These are phyloP conservation scores for Sequoiadendron giganteum DNA, from an alignment of 75 land plant genomes.

Conservation along the genomic window DNA sequence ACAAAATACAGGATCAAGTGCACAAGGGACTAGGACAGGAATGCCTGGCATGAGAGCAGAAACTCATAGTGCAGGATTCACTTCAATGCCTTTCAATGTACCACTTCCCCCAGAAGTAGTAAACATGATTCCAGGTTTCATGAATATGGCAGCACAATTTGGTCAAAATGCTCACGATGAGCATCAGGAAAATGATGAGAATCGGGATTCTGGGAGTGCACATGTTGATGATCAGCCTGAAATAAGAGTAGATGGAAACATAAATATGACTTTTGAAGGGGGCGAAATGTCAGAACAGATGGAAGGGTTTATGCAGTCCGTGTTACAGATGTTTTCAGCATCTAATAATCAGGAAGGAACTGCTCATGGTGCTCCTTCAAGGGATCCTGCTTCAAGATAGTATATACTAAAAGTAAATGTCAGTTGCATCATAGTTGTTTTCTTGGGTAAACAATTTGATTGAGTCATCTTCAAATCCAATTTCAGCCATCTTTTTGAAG, in stretches of 20 bases:
- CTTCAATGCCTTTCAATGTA: slow-evolving; percentile 13
- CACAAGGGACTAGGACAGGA: slow-evolving; percentile 4
- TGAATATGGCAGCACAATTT: slow-evolving; percentile 26
- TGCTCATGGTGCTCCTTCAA: slow-evolving; percentile 2
- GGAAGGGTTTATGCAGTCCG: slow-evolving; percentile 26
- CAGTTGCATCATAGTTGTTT: not conserved
- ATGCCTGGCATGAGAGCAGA: slow-evolving; percentile 6
- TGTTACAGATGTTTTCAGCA: slow-evolving; percentile 21
- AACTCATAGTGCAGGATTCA: not conserved
- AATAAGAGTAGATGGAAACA: slow-evolving; percentile 14
- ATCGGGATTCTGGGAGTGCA: not conserved
- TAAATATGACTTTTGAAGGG: slow-evolving; percentile 23
- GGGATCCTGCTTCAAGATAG: slow-evolving; percentile 7
- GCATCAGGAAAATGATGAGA: slow-evolving; percentile 5
- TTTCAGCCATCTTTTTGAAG: not conserved
- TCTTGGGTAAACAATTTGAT: not conserved
- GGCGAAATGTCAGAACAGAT: slow-evolving; percentile 27
- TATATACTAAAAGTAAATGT: not conserved
- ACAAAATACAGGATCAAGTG: slow-evolving; percentile 7
- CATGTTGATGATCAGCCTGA: slow-evolving; percentile 12
- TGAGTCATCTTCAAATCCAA: not conserved
- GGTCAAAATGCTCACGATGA: slow-evolving; percentile 7
- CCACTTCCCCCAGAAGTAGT: slow-evolving; percentile 26
- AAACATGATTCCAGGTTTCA: slow-evolving; percentile 23
- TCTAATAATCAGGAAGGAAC: slow-evolving; percentile 5